phyloP scores from a whole-genome alignment of 2,329 filamentous ascomycete genomes.

The Fusarium circinatum region DNA sequence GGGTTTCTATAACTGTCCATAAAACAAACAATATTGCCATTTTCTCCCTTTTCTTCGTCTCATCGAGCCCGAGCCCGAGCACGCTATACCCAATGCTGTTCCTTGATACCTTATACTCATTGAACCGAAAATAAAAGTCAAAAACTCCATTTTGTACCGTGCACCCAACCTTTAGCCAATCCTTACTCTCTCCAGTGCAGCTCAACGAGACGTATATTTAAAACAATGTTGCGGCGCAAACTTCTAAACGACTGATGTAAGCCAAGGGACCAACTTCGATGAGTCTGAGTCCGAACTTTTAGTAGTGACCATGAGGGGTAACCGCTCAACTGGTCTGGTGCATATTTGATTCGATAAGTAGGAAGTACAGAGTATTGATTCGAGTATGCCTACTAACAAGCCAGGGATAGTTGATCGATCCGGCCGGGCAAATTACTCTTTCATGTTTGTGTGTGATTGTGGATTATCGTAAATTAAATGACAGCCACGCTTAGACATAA shows the following conservation, averaged over 20 bases:
- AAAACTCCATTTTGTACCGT: constrained; percentile 25
- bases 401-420: neutral
- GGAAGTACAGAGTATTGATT: constrained; percentile 12
- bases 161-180: neutral
- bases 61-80: neutral
- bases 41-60: neutral
- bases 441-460: neutral
- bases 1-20: constrained; percentile 33
- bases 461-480: constrained; percentile 4
- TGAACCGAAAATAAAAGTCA: neutral
- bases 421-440: neutral
- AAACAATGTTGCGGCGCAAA: constrained; percentile 5
- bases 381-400: neutral
- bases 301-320: neutral
- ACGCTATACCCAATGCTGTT: constrained; percentile 11
- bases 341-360: constrained; percentile 1
- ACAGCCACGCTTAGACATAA: neutral
- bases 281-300: constrained; percentile 11
- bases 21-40: constrained; percentile 14
- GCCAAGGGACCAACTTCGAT: neutral
- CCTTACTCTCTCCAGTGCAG: neutral
- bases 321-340: neutral
- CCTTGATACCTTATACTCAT: neutral
- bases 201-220: neutral
- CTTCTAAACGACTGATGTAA: constrained; percentile 14